These are phyloP conservation scores for Hanseniaspora mollemarum DNA, from an alignment of 805 yeast genomes.

Conservation along the genomic window DNA sequence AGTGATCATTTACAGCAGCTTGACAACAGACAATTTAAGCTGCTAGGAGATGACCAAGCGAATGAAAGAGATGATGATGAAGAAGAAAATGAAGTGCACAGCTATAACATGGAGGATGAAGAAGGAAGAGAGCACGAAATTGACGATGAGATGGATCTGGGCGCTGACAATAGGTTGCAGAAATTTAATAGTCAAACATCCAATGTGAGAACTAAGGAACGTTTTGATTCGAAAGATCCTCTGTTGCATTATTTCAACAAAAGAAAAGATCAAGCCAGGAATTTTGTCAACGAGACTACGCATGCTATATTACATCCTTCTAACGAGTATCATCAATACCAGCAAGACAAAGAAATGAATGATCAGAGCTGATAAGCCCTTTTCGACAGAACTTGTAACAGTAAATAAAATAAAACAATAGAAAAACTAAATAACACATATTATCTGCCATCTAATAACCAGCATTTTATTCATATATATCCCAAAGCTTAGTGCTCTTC, in stretches of 20 bases:
- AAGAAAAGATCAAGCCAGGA: constrained; percentile 15
- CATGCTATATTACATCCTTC: constrained; percentile 10
- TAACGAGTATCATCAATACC: not conserved
- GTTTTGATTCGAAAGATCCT: constrained; percentile 23
- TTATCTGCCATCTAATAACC: no score
- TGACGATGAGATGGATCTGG: constrained; percentile 13
- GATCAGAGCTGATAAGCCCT: no score
- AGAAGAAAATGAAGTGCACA: not conserved
- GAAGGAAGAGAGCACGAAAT: not conserved
- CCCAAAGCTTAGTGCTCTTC: no score
- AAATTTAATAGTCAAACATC: not conserved
- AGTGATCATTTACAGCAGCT: constrained; percentile 51
- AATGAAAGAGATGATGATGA: not conserved
- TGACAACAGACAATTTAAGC: constrained; percentile 29
- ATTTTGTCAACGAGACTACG: constrained; percentile 12
- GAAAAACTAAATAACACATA: no score
- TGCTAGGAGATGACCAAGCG: not conserved
- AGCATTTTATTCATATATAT: no score
- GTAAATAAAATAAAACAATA: no score
- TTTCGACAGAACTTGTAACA: no score
- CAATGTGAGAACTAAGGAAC: not conserved
- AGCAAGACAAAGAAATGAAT: not conserved
- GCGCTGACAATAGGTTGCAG: not conserved
- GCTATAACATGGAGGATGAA: not conserved
- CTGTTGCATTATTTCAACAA: constrained; percentile 25